A percentile compares a stretch with the other conserved stretches of the same genome.
These are phyloP conservation scores for Acrasis kona DNA, from an alignment of 78 protist species.

Conservation along the genomic window DNA sequence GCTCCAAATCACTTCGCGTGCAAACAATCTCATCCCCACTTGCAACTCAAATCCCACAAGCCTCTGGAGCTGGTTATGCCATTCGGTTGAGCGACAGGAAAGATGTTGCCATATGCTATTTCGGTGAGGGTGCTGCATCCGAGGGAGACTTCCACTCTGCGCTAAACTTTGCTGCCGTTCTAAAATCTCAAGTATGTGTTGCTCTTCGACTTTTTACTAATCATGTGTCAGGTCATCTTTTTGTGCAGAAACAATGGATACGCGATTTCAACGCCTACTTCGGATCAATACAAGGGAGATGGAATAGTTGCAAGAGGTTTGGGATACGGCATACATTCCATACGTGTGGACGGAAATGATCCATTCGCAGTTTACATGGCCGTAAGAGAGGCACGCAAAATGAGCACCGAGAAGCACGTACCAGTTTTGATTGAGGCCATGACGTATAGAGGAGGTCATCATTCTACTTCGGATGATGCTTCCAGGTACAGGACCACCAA, in stretches of 20 bases:
- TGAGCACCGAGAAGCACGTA: conserved; percentile 10
- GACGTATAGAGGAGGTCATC: conserved; percentile 80
- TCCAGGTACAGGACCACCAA: conserved; percentile 65
- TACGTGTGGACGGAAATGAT: conserved; percentile 94
- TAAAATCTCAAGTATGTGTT: conserved; percentile 59
- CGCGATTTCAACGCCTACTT: conserved; percentile 90
- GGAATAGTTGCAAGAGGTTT: conserved; percentile 60
- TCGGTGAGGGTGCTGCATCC: conserved; percentile 97
- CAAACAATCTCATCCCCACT: conserved; percentile 88
- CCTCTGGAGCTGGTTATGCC: conserved; percentile 86
- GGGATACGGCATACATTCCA: conserved; percentile 74
- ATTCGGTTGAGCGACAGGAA: conserved; percentile 46
- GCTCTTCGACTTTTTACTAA: too few species aligned
- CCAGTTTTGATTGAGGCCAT: conserved; percentile 80
- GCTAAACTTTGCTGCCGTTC: conserved; percentile 86
- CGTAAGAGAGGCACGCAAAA: conserved; percentile 52
- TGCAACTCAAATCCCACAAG: conserved; percentile 84
- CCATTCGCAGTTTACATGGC: conserved; percentile 82
- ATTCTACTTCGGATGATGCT: conserved; percentile 90
- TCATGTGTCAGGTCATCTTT: too few species aligned
- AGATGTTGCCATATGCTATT: conserved; percentile 64
- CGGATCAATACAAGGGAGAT: conserved; percentile 88
- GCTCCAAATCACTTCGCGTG: conserved; percentile 68
- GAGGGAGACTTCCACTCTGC: conserved; percentile 96
- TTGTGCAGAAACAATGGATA: conserved; percentile 95